phyloP scores from a whole-genome alignment of 495 filamentous ascomycete species.

The Lepraria neglecta region DNA sequence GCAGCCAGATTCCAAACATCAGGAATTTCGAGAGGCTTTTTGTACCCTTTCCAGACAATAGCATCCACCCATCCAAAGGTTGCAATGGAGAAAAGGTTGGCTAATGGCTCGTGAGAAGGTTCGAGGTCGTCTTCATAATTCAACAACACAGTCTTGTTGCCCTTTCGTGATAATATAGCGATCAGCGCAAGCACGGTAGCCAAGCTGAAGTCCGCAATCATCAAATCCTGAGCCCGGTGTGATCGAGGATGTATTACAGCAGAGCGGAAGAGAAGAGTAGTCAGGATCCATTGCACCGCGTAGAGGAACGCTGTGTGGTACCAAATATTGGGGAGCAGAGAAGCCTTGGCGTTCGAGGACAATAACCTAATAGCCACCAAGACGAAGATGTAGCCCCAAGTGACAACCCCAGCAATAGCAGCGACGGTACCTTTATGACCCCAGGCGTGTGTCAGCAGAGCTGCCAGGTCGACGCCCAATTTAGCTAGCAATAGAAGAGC shows the following conservation, averaged over 20 bases:
- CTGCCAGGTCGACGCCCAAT: constrained; percentile 58
- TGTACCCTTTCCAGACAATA: constrained; percentile 86
- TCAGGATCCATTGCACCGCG: constrained; percentile 71
- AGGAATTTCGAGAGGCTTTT: constrained; percentile 69
- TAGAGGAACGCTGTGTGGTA: constrained; percentile 91
- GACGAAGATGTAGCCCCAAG: constrained; percentile 77
- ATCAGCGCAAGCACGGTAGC: constrained; percentile 67
- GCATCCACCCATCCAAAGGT: constrained; percentile 89
- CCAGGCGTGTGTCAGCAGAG: constrained; percentile 50
- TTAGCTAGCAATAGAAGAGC: constrained; percentile 64
- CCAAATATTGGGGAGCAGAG: constrained; percentile 69
- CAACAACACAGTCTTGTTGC: constrained; percentile 81
- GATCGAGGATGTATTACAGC: constrained; percentile 71
- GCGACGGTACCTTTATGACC: constrained; percentile 53
- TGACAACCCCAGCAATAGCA: constrained; percentile 56
- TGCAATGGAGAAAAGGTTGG: constrained; percentile 78
- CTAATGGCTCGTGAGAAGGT: constrained; percentile 75
- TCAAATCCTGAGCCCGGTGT: constrained; percentile 52
- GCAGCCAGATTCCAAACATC: constrained; percentile 89
- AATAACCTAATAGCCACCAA: constrained; percentile 68
- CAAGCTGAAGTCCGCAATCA: constrained; percentile 64
- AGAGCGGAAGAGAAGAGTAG: constrained; percentile 72
- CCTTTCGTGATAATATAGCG: constrained; percentile 75
- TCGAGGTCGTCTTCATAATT: constrained; percentile 82
- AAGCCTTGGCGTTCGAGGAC: constrained; percentile 54